Evolutionary conservation across 805 yeast genomes (phyloP).

Genomic region (Zygosaccharomyces bailii): DNA sequence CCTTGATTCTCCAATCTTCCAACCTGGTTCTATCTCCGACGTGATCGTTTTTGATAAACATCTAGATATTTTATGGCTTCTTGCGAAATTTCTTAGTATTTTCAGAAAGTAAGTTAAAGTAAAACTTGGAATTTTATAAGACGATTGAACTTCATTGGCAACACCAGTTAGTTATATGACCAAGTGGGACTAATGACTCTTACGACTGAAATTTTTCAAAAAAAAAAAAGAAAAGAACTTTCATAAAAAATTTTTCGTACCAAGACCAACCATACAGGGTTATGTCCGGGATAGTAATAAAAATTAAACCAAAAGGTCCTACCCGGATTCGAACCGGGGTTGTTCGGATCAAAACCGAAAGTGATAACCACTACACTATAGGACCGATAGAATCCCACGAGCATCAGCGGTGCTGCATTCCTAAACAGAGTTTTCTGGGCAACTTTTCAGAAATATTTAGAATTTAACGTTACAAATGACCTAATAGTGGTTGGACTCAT

Average conservation of each 20-base stretch:
- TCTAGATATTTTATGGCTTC: slow-evolving; percentile 25
- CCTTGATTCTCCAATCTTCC: slow-evolving; percentile 76
- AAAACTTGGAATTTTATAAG: no score
- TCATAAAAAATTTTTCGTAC: no score
- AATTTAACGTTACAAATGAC: slow-evolving; percentile 41
- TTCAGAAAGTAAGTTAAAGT: no score
- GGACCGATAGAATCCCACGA: slow-evolving; percentile 10
- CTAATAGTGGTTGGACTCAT: slow-evolving; percentile 22
- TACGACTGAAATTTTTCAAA: slow-evolving; percentile 6
- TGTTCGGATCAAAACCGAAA: slow-evolving; percentile 76
- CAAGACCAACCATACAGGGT: no score
- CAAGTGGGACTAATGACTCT: slow-evolving; percentile 1
- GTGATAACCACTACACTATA: slow-evolving; percentile 82
- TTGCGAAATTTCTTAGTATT: not conserved
- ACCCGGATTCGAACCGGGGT: slow-evolving; percentile 88
- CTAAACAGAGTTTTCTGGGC: no score
- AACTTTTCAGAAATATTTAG: not conserved
- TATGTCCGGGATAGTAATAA: not conserved
- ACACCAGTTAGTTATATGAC: not conserved
- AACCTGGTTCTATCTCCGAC: slow-evolving; percentile 77
- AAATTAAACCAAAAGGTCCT: slow-evolving; percentile 52
- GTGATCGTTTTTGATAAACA: slow-evolving; percentile 83
- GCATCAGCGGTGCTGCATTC: no score
- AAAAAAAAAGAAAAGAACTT: not conserved
- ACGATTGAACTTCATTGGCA: no score